phyloP scores from a whole-genome alignment of 768 basidiomycete genomes.

The Naganishia onofrii region DNA sequence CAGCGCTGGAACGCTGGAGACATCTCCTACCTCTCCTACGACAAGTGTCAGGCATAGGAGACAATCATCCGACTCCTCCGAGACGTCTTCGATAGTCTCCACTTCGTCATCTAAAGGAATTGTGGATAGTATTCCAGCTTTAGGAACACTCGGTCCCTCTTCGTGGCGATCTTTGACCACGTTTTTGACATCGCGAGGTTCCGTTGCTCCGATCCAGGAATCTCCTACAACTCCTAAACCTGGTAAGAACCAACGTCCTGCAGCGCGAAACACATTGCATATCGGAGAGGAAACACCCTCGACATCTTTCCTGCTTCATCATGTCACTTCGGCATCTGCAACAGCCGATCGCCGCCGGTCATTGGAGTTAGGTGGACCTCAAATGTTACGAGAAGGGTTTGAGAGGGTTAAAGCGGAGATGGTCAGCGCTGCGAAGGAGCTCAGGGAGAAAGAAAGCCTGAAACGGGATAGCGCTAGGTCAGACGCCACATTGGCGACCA shows the following conservation, averaged over 20 bases:
- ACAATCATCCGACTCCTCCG: background rate
- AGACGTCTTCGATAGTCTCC: background rate
- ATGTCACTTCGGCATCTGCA: slow-evolving; percentile 37
- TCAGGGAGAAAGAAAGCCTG: slow-evolving; percentile 34
- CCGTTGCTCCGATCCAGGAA: slow-evolving; percentile 5
- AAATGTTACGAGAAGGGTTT: slow-evolving; percentile 44
- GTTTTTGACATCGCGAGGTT: background rate
- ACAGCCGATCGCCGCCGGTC: slow-evolving; percentile 41
- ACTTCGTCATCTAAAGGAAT: background rate
- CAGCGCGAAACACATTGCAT: background rate
- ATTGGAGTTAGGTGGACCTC: slow-evolving; percentile 40
- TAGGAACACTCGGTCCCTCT: background rate
- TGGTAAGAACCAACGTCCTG: slow-evolving; percentile 2
- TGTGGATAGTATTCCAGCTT: background rate
- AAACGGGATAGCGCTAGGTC: background rate
- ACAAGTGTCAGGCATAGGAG: background rate
- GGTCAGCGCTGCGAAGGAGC: slow-evolving; percentile 46
- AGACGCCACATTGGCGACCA: background rate
- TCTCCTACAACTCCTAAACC: slow-evolving; percentile 13
- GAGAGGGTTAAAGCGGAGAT: slow-evolving; percentile 46
- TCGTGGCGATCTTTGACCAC: slow-evolving; percentile 2
- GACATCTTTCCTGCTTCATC: slow-evolving; percentile 13
- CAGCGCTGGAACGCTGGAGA: too few species aligned
- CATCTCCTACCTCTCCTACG: background rate
- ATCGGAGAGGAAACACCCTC: slow-evolving; percentile 1